phyloP scores from a whole-genome alignment of 208 protist genomes.

The Leishmania aethiopica region DNA sequence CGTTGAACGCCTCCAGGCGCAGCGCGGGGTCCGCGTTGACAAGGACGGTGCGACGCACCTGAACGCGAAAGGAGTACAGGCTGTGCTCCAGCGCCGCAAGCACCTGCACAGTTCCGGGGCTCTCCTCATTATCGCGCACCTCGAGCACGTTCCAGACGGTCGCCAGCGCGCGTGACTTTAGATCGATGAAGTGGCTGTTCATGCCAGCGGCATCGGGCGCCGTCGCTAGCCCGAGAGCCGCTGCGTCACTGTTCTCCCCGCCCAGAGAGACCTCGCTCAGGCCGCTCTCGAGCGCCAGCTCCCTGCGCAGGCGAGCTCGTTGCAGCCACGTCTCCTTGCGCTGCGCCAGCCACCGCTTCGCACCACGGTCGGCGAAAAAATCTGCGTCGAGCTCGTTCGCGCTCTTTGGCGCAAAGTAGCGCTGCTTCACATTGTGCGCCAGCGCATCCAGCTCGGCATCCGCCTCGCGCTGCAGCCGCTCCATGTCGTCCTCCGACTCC shows the following conservation, averaged over 20 bases:
- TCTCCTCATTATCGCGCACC: slow-evolving; percentile 62
- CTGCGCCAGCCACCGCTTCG: slow-evolving; percentile 53
- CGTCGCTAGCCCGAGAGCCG: neutral
- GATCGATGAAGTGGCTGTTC: slow-evolving; percentile 80
- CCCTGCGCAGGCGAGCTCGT: slow-evolving; percentile 72
- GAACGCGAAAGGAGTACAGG: slow-evolving; percentile 72
- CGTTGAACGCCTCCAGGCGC: slow-evolving; percentile 12
- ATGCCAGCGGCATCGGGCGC: slow-evolving; percentile 8
- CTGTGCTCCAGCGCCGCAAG: slow-evolving; percentile 63
- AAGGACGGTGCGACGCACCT: slow-evolving; percentile 67
- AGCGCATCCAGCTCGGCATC: slow-evolving; percentile 53
- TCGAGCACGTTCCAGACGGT: slow-evolving; percentile 82
- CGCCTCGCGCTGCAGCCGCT: slow-evolving; percentile 47
- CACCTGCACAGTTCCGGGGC: slow-evolving; percentile 54
- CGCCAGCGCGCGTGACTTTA: slow-evolving; percentile 75
- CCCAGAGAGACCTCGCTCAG: slow-evolving; percentile 9
- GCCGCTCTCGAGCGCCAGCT: slow-evolving; percentile 50
- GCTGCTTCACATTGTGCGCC: slow-evolving; percentile 40
- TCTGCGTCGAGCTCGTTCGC: slow-evolving; percentile 54
- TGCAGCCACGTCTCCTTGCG: slow-evolving; percentile 73
- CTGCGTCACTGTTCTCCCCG: neutral
- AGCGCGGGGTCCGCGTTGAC: slow-evolving; percentile 55
- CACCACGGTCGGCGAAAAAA: slow-evolving; percentile 66
- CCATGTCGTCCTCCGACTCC: slow-evolving; percentile 54
- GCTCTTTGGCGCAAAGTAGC: slow-evolving; percentile 79